A percentile compares a stretch with the other conserved stretches of the same genome.
phyloP scores from a whole-genome alignment of 169 alveolate genomes.

The Cryptosporidium felis region DNA sequence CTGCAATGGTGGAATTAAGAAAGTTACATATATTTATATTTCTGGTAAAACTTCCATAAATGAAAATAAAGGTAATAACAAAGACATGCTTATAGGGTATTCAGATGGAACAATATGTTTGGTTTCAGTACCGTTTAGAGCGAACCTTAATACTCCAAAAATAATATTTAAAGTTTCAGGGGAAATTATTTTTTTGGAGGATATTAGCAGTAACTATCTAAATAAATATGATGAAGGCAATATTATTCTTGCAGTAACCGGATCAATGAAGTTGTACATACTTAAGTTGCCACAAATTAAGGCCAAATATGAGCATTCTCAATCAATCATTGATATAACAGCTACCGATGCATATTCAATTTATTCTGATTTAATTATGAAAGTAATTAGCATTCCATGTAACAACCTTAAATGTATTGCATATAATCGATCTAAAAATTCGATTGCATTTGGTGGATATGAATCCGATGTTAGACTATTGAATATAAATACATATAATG shows the following conservation, averaged over 20 bases:
- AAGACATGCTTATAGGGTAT: constrained; percentile 22
- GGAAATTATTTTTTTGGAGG: constrained; percentile 30
- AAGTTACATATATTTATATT: not conserved
- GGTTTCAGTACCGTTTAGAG: not conserved
- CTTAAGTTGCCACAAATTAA: not conserved
- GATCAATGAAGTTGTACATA: not conserved
- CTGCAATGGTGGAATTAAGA: not conserved
- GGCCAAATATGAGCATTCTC: not conserved
- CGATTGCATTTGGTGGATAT: constrained; percentile 58
- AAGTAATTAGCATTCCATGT: constrained; percentile 5
- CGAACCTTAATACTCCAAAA: not conserved
- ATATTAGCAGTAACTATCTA: constrained; percentile 18
- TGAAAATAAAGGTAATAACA: not conserved
- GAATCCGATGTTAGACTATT: constrained; percentile 41
- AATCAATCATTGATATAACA: not conserved
- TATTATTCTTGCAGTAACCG: not conserved
- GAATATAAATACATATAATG: not conserved
- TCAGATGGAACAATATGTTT: constrained; percentile 15
- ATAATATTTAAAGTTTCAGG: constrained; percentile 9
- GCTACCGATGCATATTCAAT: not conserved
- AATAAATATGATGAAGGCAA: constrained; percentile 17
- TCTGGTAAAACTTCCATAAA: not conserved
- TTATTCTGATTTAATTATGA: not conserved
- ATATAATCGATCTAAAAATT: constrained; percentile 16
- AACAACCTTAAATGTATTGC: constrained; percentile 12